Evolutionary conservation across 371 early-diverging fungal species (phyloP), one percentile per base, ranked within the genome.

Genomic region (Amoeboaphelidium occidentale): DNA sequence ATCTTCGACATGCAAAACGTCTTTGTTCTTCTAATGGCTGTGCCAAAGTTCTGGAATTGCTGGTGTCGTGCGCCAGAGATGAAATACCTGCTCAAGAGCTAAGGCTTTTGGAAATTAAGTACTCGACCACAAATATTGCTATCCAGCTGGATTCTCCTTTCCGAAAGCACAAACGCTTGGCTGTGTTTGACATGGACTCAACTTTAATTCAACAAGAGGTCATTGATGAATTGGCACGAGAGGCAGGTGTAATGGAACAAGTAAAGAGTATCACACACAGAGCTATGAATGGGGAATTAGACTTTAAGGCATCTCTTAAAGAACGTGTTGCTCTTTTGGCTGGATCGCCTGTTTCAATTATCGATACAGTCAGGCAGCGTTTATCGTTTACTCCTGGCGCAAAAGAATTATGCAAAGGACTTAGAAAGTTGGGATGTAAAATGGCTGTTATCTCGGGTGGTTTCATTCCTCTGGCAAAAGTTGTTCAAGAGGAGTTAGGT

Each of bases 181-280:
- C 87, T 2, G 85, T 93, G 2, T 93, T 96, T 67, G 97, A 96
- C 65, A 92, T 96, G 92, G 97, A 96, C 58, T 88, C 89, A 2
- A 96, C 97, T 0, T 61, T 96, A 50, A 96, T 96, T 56, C 81
- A 84, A 58, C 91, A 93, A 61, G 97, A 96, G 57, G 91, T 90
- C 21, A 96, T 96, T 69, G 97, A 96, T 61, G 94, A 93, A 65
- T 81, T 96, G 63, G 97, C 93, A 13, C 64, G 78, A 26, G 63
- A 79, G 54, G 80, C 84, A 6, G 92, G 92, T 45, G 84, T 92
- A 22, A 81, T 85, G 28, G 78, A 81, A 20, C 61, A 88, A 62
- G 90, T 96, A 2, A 54, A 81, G 81, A 68, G 68, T 50, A 92
- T 94, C 52, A 94, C 96, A 2, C 86, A 89, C 59, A 64, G 75